Evolutionary conservation across 2,329 filamentous ascomycete genomes (phyloP).

Genomic region (Fusarium goolgardi): DNA sequence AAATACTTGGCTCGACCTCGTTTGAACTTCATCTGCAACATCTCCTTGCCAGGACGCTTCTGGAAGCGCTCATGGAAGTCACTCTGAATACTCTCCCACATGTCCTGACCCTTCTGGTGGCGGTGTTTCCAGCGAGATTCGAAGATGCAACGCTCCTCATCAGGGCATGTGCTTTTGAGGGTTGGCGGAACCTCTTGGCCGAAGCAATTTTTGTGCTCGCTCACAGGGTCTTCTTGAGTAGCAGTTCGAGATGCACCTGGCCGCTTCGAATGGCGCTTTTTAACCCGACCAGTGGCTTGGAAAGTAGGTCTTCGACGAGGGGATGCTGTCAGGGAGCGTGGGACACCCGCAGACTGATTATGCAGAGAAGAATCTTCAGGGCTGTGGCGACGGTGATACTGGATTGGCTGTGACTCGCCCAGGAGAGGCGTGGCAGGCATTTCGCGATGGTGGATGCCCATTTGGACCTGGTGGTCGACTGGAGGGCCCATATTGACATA

Average conservation of each 20-base stretch:
- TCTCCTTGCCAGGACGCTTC: slow-evolving; percentile 58
- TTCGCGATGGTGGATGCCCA: slow-evolving; percentile 45
- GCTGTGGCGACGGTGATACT: slow-evolving; percentile 45
- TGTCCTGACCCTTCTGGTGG: slow-evolving; percentile 64
- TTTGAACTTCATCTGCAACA: slow-evolving; percentile 68
- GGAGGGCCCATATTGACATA: slow-evolving; percentile 44
- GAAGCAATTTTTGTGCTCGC: slow-evolving; percentile 53
- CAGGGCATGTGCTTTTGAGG: slow-evolving; percentile 59
- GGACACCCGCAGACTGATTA: slow-evolving; percentile 16
- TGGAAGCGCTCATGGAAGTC: slow-evolving; percentile 55
- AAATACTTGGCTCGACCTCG: slow-evolving; percentile 62
- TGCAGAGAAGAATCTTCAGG: slow-evolving; percentile 34
- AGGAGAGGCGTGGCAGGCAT: slow-evolving; percentile 42
- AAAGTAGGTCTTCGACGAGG: slow-evolving; percentile 43
- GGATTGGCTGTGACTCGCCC: slow-evolving; percentile 40
- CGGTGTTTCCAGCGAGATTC: slow-evolving; percentile 60
- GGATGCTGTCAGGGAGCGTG: slow-evolving; percentile 45
- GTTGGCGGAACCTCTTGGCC: slow-evolving; percentile 52
- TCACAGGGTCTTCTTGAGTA: slow-evolving; percentile 40
- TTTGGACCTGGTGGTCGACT: slow-evolving; percentile 43
- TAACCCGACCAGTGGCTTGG: slow-evolving; percentile 44
- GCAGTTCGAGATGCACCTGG: slow-evolving; percentile 23
- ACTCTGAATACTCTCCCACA: slow-evolving; percentile 66
- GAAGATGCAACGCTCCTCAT: slow-evolving; percentile 63
- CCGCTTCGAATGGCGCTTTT: slow-evolving; percentile 44